These are phyloP conservation scores for Quercus dentata DNA, from an alignment of 306 rosid species.

Conservation along the genomic window DNA sequence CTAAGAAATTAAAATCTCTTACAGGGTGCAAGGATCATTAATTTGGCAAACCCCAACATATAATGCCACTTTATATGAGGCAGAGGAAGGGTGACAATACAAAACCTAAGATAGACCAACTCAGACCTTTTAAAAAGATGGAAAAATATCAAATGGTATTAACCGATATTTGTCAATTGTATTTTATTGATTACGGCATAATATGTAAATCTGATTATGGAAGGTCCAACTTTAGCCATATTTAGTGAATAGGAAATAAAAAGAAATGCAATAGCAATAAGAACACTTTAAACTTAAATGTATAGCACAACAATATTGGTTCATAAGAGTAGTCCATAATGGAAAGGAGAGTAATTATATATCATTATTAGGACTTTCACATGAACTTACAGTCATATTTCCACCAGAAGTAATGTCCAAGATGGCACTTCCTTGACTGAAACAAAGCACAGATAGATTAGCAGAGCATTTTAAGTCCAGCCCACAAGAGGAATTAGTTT, in stretches of 20 bases:
- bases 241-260: neutral
- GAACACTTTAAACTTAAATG: neutral
- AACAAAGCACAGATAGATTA: constrained; percentile 37
- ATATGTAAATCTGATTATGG: neutral
- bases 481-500: neutral
- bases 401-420: constrained; percentile 76
- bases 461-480: constrained; percentile 5
- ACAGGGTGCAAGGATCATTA: too few species aligned
- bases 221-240: neutral
- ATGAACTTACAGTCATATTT: constrained; percentile 78
- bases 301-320: neutral
- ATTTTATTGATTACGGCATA: neutral
- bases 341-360: neutral
- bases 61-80: too few species aligned
- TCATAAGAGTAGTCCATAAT: constrained; percentile 3
- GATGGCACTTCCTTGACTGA: constrained; percentile 85
- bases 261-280: too few species aligned
- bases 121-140: too few species aligned
- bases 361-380: neutral
- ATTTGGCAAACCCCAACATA: too few species aligned
- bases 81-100: too few species aligned
- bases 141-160: too few species aligned
- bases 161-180: too few species aligned
- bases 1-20: too few species aligned
- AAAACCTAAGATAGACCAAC: too few species aligned